Base-by-base conservation (phyloP, 257 asterid species). In the Nicotiana benthamiana region DNA sequence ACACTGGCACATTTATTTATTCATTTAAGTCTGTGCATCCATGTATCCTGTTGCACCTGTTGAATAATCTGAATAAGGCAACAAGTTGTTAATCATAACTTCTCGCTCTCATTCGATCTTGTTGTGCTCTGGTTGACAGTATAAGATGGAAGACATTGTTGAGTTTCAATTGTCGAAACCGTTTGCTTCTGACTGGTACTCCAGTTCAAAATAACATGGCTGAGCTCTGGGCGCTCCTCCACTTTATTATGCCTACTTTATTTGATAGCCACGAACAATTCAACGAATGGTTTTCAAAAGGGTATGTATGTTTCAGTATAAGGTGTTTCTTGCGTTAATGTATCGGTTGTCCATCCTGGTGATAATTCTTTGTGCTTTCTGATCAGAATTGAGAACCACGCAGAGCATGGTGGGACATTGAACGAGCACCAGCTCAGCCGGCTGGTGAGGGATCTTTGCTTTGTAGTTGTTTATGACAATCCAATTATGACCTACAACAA, bases 161-260 rank as follows among this genome's bases (percentile, higher is more conserved):
- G 87, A 94, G 97, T 89, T 96, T 96, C 86, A 96, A 94, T 84
- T 96, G 98, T 80, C 94, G 98, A 75, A 92, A 94, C 85, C 99
- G 99, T 83, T 89, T 96, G 91, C 99, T 96, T 88, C 84, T 96
- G 83, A 96, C 99, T 67, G 99, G 99, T 79, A 96, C 99, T 79
- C 99, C 99, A 28, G 84, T 96, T 81, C 99, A 96, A 87, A 96
- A 96, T 82, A 94, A 96, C 92, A 94, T 96, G 98, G 98, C 98
- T 82, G 99, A 96, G 79, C 89, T 96, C 48, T 96, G 99, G 99
- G 89, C 99, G 0, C 98, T 96, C 72, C 92, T 96, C 32, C 99
- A 96, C 92, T 96, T 96, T 86, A 92, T 96, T 76, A 96, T 96
- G 99, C 99, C 99, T 40, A 94, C 98, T 36, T 87, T 96, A 76